Evolutionary conservation across 352 stramenopile genomes (phyloP).

Genomic region (Hyphochytrium catenoides): DNA sequence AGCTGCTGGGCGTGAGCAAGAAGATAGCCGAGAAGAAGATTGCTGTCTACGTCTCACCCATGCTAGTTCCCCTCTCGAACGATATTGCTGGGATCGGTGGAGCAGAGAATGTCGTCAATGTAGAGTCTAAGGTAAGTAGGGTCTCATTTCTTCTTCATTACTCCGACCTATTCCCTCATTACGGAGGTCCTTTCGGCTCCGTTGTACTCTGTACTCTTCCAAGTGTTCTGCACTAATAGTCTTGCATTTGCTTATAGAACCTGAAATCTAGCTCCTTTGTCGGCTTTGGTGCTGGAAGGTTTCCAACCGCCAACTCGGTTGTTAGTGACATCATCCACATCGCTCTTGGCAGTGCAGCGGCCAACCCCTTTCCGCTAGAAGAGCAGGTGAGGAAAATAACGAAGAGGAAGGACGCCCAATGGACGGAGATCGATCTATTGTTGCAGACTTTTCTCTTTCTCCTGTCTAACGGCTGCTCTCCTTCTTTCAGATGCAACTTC

Average conservation of each 20-base stretch:
- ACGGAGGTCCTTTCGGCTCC: background rate
- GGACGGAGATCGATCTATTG: too few species aligned
- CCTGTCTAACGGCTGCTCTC: too few species aligned
- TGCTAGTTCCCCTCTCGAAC: slow-evolving; percentile 65
- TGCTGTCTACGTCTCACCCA: slow-evolving; percentile 76
- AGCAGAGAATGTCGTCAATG: slow-evolving; percentile 74
- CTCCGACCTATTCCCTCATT: background rate
- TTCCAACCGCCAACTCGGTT: slow-evolving; percentile 84
- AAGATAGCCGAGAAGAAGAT: slow-evolving; percentile 51
- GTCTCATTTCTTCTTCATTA: background rate
- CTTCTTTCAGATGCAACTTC: slow-evolving; percentile 17
- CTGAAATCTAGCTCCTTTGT: slow-evolving; percentile 68
- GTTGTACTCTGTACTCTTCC: background rate
- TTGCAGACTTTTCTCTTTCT: too few species aligned
- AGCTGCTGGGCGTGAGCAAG: slow-evolving; percentile 71
- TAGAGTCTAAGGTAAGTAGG: slow-evolving; percentile 6
- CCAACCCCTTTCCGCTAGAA: slow-evolving; percentile 54
- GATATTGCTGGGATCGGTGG: slow-evolving; percentile 63
- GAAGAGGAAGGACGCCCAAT: too few species aligned
- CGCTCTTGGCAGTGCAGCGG: slow-evolving; percentile 47
- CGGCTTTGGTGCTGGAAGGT: slow-evolving; percentile 74
- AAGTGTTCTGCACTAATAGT: background rate
- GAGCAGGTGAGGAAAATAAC: slow-evolving; percentile 14
- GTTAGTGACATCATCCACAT: slow-evolving; percentile 84
- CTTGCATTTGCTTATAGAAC: slow-evolving; percentile 45